Base-by-base conservation (phyloP, 2,329 filamentous ascomycete genomes). In the Plectosphaerella sp. region DNA sequence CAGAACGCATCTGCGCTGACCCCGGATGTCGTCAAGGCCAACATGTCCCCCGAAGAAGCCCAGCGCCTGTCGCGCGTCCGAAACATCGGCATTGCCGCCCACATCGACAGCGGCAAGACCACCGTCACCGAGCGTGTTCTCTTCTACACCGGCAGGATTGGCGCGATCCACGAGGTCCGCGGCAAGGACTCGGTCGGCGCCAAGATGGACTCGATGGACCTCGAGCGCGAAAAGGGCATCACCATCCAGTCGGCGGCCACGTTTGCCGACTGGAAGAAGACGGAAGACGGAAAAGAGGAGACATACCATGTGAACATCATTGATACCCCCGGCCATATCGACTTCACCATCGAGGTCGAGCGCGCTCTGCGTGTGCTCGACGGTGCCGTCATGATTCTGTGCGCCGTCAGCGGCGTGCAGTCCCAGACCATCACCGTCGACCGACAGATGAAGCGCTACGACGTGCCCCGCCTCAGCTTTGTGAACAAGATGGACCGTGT, bases 401-500 rank as follows among this genome's bases (percentile, higher is more conserved):
- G 94, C 68, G 94, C 94, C 56, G 94, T 97, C 55, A 96, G 90
- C 64, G 94, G 94, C 67, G 94, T 99, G 35, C 94, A 99, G 74
- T 93, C 88, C 67, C 94, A 99, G 74, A 99, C 94, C 18, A 97
- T 97, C 62, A 99, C 94, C 2, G 94, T 99, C 58, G 92, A 99
- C 71, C 84, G 94, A 62, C 94, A 99, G 76, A 99, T 99, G 94
- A 90, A 91, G 77, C 86, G 94, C 61, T 99, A 99, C 79, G 93
- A 97, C 67, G 87, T 99, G 57, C 94, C 94, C 55, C 83, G 94
- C 62, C 86, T 99, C 69, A 96, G 89, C 51, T 99, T 99, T 66
- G 85, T 99, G 68, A 99, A 99, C 78, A 99, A 99, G 80, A 97
- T 99, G 93, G 94, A 99, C 67, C 88, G 94, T 59, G 97, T 97